A percentile compares a stretch with the other conserved stretches of the same genome.
These are phyloP conservation scores for Melanopsichium pennsylvanicum DNA, from an alignment of 1,284 basidiomycete genomes.

Conservation along the genomic window DNA sequence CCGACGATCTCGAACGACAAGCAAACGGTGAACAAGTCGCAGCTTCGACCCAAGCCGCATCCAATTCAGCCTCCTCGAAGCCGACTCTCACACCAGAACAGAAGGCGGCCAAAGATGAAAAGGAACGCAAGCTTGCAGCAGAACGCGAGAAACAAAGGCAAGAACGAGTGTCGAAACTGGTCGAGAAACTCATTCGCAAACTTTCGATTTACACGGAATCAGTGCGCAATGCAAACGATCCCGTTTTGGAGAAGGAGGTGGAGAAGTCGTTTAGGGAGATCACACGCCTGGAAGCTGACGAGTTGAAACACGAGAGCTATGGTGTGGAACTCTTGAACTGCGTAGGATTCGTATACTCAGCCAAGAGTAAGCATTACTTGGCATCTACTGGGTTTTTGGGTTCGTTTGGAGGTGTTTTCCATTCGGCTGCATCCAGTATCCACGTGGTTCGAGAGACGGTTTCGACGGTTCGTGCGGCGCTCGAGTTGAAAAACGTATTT, in stretches of 20 bases:
- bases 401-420: constrained; percentile 51
- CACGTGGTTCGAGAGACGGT: constrained; percentile 63
- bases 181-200: constrained; percentile 84
- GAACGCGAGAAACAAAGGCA: constrained; percentile 84
- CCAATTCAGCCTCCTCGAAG: constrained; percentile 35
- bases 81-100: constrained; percentile 80
- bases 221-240: constrained; percentile 76
- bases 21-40: constrained; percentile 44
- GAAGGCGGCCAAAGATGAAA: constrained; percentile 79
- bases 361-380: constrained; percentile 63
- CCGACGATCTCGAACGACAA: constrained; percentile 70
- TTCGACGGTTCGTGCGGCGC: constrained; percentile 59
- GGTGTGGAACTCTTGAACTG: constrained; percentile 90
- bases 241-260: constrained; percentile 71
- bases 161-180: constrained; percentile 82
- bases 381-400: constrained; percentile 57
- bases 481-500: constrained; percentile 84
- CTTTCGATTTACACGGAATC: constrained; percentile 91
- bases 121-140: constrained; percentile 70
- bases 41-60: not conserved
- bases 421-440: constrained; percentile 52
- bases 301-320: constrained; percentile 79
- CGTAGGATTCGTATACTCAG: constrained; percentile 86
- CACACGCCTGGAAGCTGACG: constrained; percentile 63
- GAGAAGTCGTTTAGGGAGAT: constrained; percentile 60